Evolutionary conservation across 1,139 yeast species (phyloP).

Genomic region (Blastobotrys elegans): DNA sequence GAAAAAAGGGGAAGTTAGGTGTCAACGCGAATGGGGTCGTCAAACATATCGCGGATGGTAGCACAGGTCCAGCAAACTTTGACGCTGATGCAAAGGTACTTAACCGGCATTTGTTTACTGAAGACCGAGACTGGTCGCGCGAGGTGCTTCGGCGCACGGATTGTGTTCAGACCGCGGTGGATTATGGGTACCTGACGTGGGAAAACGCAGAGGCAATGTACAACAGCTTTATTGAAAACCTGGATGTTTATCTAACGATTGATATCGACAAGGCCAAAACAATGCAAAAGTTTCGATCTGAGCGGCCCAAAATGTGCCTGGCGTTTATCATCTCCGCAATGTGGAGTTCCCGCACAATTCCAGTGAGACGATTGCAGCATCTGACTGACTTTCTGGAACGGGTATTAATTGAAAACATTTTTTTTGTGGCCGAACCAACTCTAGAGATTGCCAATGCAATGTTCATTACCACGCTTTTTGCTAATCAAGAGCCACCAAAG

Average conservation of each 20-base stretch:
- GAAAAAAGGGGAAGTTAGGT: background rate
- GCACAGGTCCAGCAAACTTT: no score
- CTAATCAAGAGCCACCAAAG: slow-evolving; percentile 8
- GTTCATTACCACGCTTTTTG: slow-evolving; percentile 5
- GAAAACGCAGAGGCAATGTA: slow-evolving; percentile 35
- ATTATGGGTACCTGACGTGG: slow-evolving; percentile 29
- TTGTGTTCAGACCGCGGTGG: slow-evolving; percentile 41
- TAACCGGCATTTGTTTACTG: no score
- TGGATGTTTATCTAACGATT: slow-evolving; percentile 31
- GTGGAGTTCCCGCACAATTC: background rate
- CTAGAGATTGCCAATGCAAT: slow-evolving; percentile 7
- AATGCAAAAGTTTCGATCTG: slow-evolving; percentile 4
- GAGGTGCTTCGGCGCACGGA: slow-evolving; percentile 25
- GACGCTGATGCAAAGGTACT: no score
- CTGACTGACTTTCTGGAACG: slow-evolving; percentile 10
- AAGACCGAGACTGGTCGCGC: background rate
- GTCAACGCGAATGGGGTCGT: no score
- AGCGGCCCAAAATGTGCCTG: slow-evolving; percentile 9
- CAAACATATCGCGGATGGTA: no score
- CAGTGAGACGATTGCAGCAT: background rate
- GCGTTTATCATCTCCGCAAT: slow-evolving; percentile 6
- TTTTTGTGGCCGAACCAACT: slow-evolving; percentile 6
- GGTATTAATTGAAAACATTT: slow-evolving; percentile 8
- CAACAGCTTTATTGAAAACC: slow-evolving; percentile 37
- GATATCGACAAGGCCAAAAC: slow-evolving; percentile 5